These are phyloP conservation scores for Lanmaoa rubissima DNA, from an alignment of 768 basidiomycete genomes.

Conservation along the genomic window DNA sequence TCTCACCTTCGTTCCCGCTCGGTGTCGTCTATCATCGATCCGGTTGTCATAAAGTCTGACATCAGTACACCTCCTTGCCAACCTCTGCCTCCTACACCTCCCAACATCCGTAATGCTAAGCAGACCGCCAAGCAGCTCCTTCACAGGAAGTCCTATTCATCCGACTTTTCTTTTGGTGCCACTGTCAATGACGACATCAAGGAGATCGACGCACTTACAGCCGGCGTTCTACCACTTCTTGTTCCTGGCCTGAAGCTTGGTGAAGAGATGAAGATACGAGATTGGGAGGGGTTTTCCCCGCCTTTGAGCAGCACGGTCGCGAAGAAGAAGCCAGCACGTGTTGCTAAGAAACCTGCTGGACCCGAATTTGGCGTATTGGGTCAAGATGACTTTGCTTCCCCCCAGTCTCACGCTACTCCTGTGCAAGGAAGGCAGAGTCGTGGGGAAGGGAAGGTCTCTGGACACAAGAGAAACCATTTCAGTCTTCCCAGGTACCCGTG, in stretches of 20 bases:
- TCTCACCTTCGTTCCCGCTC: constrained; percentile 64
- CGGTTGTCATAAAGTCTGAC: constrained; percentile 28
- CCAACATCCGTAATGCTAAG: constrained; percentile 56
- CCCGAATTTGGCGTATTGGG: constrained; percentile 31
- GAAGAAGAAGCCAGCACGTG: constrained; percentile 35
- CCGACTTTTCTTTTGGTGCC: constrained; percentile 60
- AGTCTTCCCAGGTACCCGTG: constrained; percentile 56
- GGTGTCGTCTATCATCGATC: constrained; percentile 46
- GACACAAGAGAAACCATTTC: constrained; percentile 60
- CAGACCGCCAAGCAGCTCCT: constrained; percentile 45
- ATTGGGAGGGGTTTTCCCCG: constrained; percentile 41
- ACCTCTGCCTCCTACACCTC: constrained; percentile 75
- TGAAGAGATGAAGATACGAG: constrained; percentile 52
- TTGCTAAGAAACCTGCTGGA: not conserved
- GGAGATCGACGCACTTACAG: constrained; percentile 71
- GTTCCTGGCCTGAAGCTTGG: constrained; percentile 65
- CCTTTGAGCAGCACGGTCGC: constrained; percentile 35
- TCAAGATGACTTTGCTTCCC: constrained; percentile 49
- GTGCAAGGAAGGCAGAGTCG: constrained; percentile 35
- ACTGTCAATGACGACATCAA: constrained; percentile 50
- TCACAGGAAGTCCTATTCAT: constrained; percentile 64
- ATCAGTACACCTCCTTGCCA: constrained; percentile 57
- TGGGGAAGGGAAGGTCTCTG: constrained; percentile 43
- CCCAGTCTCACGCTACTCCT: constrained; percentile 63
- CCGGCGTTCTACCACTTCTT: constrained; percentile 63